phyloP scores from a whole-genome alignment of 176 grass and related monocot species.

The Aegilops tauschii region DNA sequence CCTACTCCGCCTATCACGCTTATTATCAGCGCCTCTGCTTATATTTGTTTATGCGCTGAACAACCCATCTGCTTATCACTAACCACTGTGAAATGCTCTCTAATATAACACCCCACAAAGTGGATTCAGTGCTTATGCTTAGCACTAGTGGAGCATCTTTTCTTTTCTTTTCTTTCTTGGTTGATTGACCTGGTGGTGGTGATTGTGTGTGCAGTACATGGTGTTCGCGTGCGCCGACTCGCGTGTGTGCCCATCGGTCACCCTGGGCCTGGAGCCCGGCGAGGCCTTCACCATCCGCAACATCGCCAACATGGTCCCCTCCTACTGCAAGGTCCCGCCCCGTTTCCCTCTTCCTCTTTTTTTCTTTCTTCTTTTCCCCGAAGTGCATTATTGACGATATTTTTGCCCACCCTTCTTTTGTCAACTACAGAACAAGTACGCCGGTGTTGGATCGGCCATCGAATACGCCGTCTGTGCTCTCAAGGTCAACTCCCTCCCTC shows the following conservation, averaged over 20 bases:
- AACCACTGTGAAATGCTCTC: background rate
- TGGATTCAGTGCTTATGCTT: background rate
- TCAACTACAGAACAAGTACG: constrained; percentile 50
- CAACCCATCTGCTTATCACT: constrained; percentile 16
- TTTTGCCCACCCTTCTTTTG: background rate
- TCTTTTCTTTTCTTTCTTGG: background rate
- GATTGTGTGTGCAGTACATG: constrained; percentile 66
- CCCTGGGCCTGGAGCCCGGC: constrained; percentile 76
- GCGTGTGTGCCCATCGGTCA: constrained; percentile 92
- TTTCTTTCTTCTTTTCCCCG: background rate
- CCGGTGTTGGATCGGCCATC: constrained; percentile 64
- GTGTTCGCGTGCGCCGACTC: constrained; percentile 94
- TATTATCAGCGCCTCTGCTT: constrained; percentile 3
- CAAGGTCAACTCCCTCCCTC: constrained; percentile 46
- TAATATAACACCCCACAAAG: background rate
- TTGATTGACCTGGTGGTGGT: background rate
- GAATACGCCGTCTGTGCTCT: constrained; percentile 85
- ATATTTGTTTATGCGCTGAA: background rate
- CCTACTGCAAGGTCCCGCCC: constrained; percentile 56
- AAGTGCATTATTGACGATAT: background rate
- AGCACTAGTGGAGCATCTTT: background rate
- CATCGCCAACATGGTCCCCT: constrained; percentile 76
- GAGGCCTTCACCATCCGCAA: constrained; percentile 96
- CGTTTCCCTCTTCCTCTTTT: background rate
- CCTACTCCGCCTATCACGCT: background rate